Evolutionary conservation across 2,329 filamentous ascomycete genomes (phyloP).

Genomic region (Cercospora zeina): DNA sequence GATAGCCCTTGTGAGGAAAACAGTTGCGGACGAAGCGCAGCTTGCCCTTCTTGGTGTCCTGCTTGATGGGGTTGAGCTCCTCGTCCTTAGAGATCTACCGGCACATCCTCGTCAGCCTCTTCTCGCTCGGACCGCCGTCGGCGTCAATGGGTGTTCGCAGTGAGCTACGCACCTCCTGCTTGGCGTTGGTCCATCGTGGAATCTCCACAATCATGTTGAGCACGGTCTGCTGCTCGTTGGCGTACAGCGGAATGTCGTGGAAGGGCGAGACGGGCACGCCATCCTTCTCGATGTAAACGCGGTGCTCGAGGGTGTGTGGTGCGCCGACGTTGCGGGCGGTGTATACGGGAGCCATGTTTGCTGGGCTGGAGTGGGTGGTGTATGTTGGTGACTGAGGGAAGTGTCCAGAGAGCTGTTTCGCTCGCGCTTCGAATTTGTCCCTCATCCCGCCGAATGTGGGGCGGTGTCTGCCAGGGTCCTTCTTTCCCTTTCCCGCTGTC

Average conservation of each 20-base stretch:
- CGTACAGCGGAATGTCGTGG: constrained; percentile 97
- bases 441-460: constrained; percentile 30
- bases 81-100: constrained; percentile 96
- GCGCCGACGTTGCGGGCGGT: constrained; percentile 82
- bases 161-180: constrained; percentile 79
- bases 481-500: constrained; percentile 18
- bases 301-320: constrained; percentile 92
- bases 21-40: constrained; percentile 99
- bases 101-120: constrained; percentile 24
- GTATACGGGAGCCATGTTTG: constrained; percentile 59
- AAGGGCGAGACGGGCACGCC: constrained; percentile 90
- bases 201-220: constrained; percentile 99
- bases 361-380: constrained; percentile 1
- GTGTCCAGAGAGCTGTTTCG: constrained; percentile 27
- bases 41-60: constrained; percentile 99
- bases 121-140: background rate
- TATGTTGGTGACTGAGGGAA: constrained; percentile 32
- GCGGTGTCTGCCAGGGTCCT: constrained; percentile 23
- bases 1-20: constrained; percentile 99
- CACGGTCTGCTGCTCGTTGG: constrained; percentile 91
- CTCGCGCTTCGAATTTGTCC: constrained; percentile 32
- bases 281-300: constrained; percentile 97
- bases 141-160: background rate
- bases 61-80: constrained; percentile 97
- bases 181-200: constrained; percentile 98